Evolutionary conservation across 2,329 filamentous ascomycete species (phyloP).

Genomic region (Ophiocordyceps camponoti-leonardi): DNA sequence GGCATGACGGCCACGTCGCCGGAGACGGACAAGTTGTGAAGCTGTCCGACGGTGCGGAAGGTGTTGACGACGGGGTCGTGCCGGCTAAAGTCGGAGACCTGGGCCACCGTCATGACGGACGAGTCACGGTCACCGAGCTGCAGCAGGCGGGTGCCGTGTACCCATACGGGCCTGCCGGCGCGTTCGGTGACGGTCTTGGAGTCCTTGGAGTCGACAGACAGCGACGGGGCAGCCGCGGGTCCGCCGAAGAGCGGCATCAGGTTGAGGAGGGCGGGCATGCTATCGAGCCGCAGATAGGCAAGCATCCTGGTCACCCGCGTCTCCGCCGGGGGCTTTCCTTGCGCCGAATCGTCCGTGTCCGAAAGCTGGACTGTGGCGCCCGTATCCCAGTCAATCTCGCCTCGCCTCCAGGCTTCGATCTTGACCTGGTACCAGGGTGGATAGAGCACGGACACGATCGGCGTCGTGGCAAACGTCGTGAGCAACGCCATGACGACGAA

Average conservation of each 20-base stretch:
- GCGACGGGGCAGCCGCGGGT: conserved; percentile 6
- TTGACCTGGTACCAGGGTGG: conserved; percentile 43
- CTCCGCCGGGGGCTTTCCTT: not conserved
- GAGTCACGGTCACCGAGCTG: conserved; percentile 86
- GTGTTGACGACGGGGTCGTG: conserved; percentile 80
- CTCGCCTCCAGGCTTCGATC: conserved; percentile 45
- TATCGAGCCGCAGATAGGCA: conserved; percentile 72
- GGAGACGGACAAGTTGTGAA: conserved; percentile 69
- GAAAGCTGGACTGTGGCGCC: conserved; percentile 5
- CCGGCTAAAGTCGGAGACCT: conserved; percentile 54
- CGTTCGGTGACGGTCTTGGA: not conserved
- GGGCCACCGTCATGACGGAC: conserved; percentile 85
- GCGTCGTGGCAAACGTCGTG: conserved; percentile 72
- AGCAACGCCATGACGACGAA: conserved; percentile 89
- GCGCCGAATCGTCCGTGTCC: conserved; percentile 3
- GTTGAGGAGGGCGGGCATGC: conserved; percentile 64
- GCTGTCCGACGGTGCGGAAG: conserved; percentile 73
- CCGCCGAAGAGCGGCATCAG: conserved; percentile 66
- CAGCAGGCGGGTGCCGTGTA: conserved; percentile 71
- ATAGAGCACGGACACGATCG: conserved; percentile 56
- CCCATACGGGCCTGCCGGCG: conserved; percentile 30
- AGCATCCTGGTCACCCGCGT: conserved; percentile 43
- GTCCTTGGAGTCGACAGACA: conserved; percentile 5
- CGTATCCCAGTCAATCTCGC: conserved; percentile 74
- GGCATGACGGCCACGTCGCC: conserved; percentile 70